Evolutionary conservation across 1,284 basidiomycete species (phyloP).

Genomic region (Tylopilus orsonianus): DNA sequence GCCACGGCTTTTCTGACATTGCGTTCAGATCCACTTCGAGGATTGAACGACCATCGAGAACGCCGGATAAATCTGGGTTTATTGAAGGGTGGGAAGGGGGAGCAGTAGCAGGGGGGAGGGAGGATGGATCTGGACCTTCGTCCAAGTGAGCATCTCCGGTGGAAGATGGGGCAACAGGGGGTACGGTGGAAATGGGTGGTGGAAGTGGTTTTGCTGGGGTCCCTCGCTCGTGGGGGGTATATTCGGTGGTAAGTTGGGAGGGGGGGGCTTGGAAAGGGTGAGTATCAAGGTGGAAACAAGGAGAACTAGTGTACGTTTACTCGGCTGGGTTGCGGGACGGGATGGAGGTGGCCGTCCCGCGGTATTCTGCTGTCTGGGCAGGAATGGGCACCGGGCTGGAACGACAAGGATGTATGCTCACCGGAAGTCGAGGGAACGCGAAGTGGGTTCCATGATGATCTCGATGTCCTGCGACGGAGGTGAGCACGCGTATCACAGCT

Average conservation of each 20-base stretch:
- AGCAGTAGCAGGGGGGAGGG: conserved; percentile 61
- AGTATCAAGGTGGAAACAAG: conserved; percentile 9
- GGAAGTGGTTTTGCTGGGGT: conserved; percentile 27
- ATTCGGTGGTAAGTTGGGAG: conserved; percentile 83
- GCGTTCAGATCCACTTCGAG: conserved; percentile 86
- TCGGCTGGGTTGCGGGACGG: conserved; percentile 31
- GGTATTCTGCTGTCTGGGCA: conserved; percentile 33
- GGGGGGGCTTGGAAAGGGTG: conserved; percentile 32
- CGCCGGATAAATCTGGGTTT: conserved; percentile 65
- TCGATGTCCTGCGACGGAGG: conserved; percentile 62
- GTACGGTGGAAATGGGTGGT: conserved; percentile 25
- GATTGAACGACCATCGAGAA: conserved; percentile 78
- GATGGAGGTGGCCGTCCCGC: conserved; percentile 22
- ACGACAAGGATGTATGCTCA: conserved; percentile 30
- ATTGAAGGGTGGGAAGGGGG: conserved; percentile 77
- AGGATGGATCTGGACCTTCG: conserved; percentile 61
- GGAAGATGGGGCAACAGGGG: conserved; percentile 21
- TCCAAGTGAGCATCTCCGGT: conserved; percentile 34
- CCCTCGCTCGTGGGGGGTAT: conserved; percentile 80
- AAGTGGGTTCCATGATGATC: conserved; percentile 73
- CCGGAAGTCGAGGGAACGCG: conserved; percentile 75
- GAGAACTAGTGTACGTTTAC: conserved; percentile 30
- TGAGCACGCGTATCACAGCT: conserved; percentile 2
- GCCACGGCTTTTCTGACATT: conserved; percentile 89
- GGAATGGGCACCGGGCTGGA: conserved; percentile 1